A percentile compares a stretch with the other conserved stretches of the same genome.
These are phyloP conservation scores for Circinella umbellata DNA, from an alignment of 371 early-diverging fungal genomes.

Conservation along the genomic window DNA sequence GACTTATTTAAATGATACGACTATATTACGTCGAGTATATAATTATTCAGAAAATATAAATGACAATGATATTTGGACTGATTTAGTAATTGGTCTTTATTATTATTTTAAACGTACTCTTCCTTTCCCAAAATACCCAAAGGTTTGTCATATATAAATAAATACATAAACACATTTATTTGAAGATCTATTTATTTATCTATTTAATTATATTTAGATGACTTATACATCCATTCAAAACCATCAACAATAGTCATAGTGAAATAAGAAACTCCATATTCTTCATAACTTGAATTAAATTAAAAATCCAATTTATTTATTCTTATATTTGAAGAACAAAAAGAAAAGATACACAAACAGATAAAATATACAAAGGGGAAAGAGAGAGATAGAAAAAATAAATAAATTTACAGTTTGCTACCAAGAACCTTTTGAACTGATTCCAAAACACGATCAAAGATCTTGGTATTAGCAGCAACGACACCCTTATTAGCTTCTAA, in stretches of 20 bases:
- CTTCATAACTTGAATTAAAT: too few relatives aligned
- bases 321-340: too few relatives aligned
- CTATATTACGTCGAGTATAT: not conserved
- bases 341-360: too few relatives aligned
- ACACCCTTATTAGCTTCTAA: slow-evolving; percentile 88
- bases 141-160: not conserved
- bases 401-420: slow-evolving; percentile 26
- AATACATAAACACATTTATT: too few relatives aligned
- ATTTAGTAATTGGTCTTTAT: slow-evolving; percentile 1
- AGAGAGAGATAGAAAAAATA: not conserved
- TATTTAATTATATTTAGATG: too few relatives aligned
- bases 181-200: not conserved
- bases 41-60: not conserved
- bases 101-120: not conserved
- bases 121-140: not conserved
- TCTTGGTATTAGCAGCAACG: slow-evolving; percentile 75
- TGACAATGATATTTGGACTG: not conserved
- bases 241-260: too few relatives aligned
- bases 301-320: too few relatives aligned
- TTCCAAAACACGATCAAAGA: slow-evolving; percentile 68
- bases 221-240: too few relatives aligned
- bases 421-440: slow-evolving; percentile 68
- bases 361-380: too few relatives aligned
- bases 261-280: too few relatives aligned
- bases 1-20: not conserved